phyloP scores from a whole-genome alignment of 305 asterid genomes.

The Plantago lanceolata region DNA sequence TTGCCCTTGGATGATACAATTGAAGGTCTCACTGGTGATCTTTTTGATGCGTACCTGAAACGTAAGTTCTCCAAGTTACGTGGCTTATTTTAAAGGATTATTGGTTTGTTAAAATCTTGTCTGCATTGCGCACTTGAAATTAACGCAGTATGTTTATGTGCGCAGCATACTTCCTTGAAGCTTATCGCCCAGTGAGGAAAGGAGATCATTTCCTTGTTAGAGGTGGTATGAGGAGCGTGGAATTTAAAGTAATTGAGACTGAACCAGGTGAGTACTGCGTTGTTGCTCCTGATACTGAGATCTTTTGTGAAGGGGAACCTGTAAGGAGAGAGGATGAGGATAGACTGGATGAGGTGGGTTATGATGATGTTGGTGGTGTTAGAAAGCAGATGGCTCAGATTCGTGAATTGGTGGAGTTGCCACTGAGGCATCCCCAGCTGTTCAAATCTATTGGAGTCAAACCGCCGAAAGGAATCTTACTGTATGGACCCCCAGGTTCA shows the following conservation, averaged over 20 bases:
- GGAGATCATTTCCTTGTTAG: constrained; percentile 80
- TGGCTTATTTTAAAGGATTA: not conserved
- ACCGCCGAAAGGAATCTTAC: constrained; percentile 81
- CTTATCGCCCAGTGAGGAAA: constrained; percentile 80
- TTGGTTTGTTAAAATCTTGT: not conserved
- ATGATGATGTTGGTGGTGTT: constrained; percentile 85
- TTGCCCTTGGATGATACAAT: constrained; percentile 76
- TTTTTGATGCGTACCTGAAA: constrained; percentile 64
- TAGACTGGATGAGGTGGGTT: constrained; percentile 76
- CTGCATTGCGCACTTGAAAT: constrained; percentile 1
- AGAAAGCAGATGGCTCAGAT: constrained; percentile 89
- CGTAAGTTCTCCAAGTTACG: constrained; percentile 40
- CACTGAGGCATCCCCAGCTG: constrained; percentile 84
- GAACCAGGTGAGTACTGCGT: constrained; percentile 88
- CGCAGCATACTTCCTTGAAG: constrained; percentile 81
- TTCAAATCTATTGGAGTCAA: constrained; percentile 84
- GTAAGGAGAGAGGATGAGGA: constrained; percentile 82
- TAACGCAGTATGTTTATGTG: not conserved
- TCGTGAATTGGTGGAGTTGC: constrained; percentile 78
- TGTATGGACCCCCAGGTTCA: constrained; percentile 79
- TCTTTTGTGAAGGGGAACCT: constrained; percentile 85
- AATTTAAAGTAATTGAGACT: constrained; percentile 73
- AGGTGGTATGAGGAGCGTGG: constrained; percentile 91
- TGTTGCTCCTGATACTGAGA: constrained; percentile 86
- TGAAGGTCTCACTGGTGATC: constrained; percentile 80